A percentile compares a stretch with the other conserved stretches of the same genome.
These are phyloP conservation scores for Gossypium thurberi DNA, from an alignment of 345 rosid species.

Conservation along the genomic window DNA sequence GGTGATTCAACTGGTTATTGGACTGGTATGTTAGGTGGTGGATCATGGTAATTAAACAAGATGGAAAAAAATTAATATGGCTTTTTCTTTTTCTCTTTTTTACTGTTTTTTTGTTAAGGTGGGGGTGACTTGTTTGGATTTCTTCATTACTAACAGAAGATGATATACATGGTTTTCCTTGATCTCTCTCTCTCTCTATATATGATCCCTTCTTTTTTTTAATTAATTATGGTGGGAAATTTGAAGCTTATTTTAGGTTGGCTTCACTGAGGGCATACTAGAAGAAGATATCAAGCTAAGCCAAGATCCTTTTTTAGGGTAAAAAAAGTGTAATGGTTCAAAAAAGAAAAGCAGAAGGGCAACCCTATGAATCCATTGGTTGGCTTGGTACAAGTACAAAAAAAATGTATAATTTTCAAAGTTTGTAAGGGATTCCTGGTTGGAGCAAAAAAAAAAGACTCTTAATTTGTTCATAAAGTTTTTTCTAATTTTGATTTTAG, in stretches of 20 bases:
- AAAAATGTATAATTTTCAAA: constrained; percentile 24
- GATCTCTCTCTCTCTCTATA: not conserved
- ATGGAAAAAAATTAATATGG: constrained; percentile 24
- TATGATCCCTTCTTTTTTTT: not conserved
- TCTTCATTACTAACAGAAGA: constrained; percentile 41
- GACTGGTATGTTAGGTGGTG: constrained; percentile 94
- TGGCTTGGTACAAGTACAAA: constrained; percentile 17
- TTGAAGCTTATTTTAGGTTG: constrained; percentile 43
- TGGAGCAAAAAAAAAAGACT: not conserved
- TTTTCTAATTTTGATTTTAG: not conserved
- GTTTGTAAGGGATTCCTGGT: constrained; percentile 26
- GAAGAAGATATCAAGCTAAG: constrained; percentile 2
- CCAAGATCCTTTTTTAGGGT: not conserved
- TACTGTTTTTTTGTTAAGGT: constrained; percentile 23
- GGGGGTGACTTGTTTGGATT: constrained; percentile 40
- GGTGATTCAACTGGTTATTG: constrained; percentile 73
- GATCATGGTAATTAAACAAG: constrained; percentile 64
- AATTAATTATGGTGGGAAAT: constrained; percentile 21
- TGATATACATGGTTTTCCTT: constrained; percentile 20
- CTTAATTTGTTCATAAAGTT: constrained; percentile 2
- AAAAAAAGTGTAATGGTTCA: not conserved
- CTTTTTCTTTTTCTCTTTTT: constrained; percentile 18
- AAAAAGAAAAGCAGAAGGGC: constrained; percentile 4
- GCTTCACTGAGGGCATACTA: constrained; percentile 26
- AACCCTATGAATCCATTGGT: constrained; percentile 17